These are phyloP conservation scores for Trichoderma hamatum DNA, from an alignment of 2,329 filamentous ascomycete genomes.

Conservation along the genomic window DNA sequence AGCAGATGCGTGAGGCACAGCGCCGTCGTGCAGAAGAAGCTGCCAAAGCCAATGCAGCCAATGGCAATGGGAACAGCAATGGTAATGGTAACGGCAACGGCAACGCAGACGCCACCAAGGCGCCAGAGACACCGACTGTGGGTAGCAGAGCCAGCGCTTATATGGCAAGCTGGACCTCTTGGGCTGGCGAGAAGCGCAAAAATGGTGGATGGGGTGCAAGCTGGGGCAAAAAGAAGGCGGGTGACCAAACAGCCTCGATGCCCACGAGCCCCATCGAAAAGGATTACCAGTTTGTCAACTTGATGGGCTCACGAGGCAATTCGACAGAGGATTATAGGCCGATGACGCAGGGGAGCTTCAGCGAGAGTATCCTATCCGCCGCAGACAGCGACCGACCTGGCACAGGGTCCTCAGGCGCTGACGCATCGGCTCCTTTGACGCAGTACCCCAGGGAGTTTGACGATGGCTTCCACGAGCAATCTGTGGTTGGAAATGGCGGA, in stretches of 20 bases:
- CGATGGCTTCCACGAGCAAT: conserved; percentile 24
- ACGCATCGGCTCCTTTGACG: conserved; percentile 8
- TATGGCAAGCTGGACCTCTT: conserved; percentile 69
- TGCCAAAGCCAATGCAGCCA: conserved; percentile 24
- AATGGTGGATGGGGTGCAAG: conserved; percentile 48
- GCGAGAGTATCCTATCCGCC: conserved; percentile 50
- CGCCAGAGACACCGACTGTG: conserved; percentile 53
- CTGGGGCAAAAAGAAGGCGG: conserved; percentile 42
- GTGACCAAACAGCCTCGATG: conserved; percentile 38
- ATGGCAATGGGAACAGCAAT: conserved; percentile 6
- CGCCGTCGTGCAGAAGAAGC: conserved; percentile 47
- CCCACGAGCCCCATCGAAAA: conserved; percentile 45
- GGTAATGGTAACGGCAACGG: conserved; percentile 4
- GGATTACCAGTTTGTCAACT: conserved; percentile 43
- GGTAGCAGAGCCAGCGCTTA: conserved; percentile 63
- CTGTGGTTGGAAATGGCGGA: conserved; percentile 18
- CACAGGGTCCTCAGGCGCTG: conserved; percentile 29
- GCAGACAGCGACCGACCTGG: conserved; percentile 38
- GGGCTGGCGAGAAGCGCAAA: conserved; percentile 77
- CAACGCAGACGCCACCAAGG: conserved; percentile 41
- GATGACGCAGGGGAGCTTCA: conserved; percentile 47
- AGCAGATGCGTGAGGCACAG: conserved; percentile 57
- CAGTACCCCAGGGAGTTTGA: conserved; percentile 21
- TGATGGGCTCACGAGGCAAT: conserved; percentile 35
- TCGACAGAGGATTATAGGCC: conserved; percentile 40